phyloP scores from a whole-genome alignment of 2,329 filamentous ascomycete genomes.

The Decorospora gaudefroyi region DNA sequence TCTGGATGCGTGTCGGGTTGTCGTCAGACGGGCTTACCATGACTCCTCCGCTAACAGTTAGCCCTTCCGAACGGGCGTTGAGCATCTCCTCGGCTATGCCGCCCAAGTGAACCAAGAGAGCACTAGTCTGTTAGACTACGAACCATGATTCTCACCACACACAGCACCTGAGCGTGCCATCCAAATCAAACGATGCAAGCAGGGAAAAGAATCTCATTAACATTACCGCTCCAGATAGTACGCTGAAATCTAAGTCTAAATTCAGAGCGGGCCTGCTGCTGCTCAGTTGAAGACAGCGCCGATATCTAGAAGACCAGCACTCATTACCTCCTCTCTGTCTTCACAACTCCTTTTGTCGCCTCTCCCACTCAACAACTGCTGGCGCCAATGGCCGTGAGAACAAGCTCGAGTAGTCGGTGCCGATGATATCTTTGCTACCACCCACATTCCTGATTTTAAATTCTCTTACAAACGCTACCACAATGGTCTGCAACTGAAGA shows the following conservation, averaged over 20 bases:
- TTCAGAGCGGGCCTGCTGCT: too few relatives aligned
- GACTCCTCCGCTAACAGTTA: too few relatives aligned
- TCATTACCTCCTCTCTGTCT: not conserved
- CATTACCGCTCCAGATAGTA: too few relatives aligned
- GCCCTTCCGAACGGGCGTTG: not conserved
- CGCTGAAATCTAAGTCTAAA: too few relatives aligned
- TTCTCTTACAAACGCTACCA: constrained; percentile 72
- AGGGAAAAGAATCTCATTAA: constrained; percentile 26
- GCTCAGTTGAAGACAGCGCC: too few relatives aligned
- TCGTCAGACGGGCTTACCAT: too few relatives aligned
- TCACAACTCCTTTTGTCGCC: constrained; percentile 53
- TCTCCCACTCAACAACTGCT: constrained; percentile 73
- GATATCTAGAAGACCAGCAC: too few relatives aligned
- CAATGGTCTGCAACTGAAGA: constrained; percentile 84
- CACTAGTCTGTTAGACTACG: too few relatives aligned
- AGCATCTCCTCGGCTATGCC: constrained; percentile 4
- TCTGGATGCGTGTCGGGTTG: too few relatives aligned
- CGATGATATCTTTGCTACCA: constrained; percentile 70
- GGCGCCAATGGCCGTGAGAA: constrained; percentile 54
- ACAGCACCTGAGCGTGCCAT: too few relatives aligned
- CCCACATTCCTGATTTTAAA: constrained; percentile 80
- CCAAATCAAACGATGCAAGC: not conserved
- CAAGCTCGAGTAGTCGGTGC: constrained; percentile 65
- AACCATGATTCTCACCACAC: too few relatives aligned
- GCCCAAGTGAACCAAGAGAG: too few relatives aligned